phyloP scores from a whole-genome alignment of 768 basidiomycete species.

The Suillus tomentosus region DNA sequence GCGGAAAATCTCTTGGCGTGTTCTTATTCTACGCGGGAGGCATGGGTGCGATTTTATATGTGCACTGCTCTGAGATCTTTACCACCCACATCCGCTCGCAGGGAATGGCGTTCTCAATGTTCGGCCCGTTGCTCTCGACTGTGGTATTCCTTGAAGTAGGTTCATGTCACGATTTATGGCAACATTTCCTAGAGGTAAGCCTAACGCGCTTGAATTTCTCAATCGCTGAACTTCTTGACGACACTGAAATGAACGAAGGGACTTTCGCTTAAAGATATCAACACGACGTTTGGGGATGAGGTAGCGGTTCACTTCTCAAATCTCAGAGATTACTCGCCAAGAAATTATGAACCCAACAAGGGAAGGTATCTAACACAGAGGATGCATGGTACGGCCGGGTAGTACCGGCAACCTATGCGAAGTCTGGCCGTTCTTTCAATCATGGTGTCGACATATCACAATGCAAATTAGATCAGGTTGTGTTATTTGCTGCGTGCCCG shows the following conservation, averaged over 20 bases:
- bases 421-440: not conserved
- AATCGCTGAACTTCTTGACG: not conserved
- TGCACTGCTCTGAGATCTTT: constrained; percentile 11
- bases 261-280: constrained; percentile 12
- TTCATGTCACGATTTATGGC: constrained; percentile 7
- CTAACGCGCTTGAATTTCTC: too few species aligned
- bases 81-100: constrained; percentile 5
- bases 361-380: not conserved
- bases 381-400: not conserved
- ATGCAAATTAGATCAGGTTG: not conserved
- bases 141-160: constrained; percentile 11
- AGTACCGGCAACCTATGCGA: not conserved
- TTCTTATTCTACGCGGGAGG: constrained; percentile 12
- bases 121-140: constrained; percentile 12
- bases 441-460: not conserved
- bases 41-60: constrained; percentile 11
- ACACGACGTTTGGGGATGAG: constrained; percentile 10
- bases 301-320: constrained; percentile 7
- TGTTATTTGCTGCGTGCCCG: not conserved
- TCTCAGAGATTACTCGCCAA: not conserved
- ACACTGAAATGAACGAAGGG: not conserved
- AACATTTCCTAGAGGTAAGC: constrained; percentile 11
- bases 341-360: not conserved
- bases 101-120: constrained; percentile 10
- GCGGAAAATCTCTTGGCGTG: constrained; percentile 5